A percentile compares a stretch with the other conserved stretches of the same genome.
Conservation (phyloP, 2,329 filamentous ascomycete species). For the Phaeosphaeriaceae sp. region DNA sequence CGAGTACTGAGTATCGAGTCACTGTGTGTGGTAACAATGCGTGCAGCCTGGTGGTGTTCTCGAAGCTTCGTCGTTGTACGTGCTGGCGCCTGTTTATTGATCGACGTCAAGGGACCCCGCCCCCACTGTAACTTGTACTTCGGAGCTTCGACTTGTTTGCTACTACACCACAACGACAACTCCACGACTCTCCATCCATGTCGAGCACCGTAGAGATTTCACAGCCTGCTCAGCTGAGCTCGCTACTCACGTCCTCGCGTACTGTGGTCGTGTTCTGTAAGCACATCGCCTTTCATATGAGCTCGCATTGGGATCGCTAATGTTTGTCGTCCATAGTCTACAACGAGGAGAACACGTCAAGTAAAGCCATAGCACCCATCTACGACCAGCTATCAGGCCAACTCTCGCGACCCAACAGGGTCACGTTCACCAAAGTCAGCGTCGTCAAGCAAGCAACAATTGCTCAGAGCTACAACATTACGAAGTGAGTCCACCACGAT, state of each 20-base stretch:
- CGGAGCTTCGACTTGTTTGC: slow-evolving; percentile 13
- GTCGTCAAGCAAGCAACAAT: slow-evolving; percentile 78
- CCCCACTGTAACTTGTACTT: slow-evolving; percentile 15
- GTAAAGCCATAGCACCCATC: slow-evolving; percentile 81
- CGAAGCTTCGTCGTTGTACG: slow-evolving; percentile 30
- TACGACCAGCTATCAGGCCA: slow-evolving; percentile 78
- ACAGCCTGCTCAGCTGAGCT: slow-evolving; percentile 50
- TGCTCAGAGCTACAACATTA: slow-evolving; percentile 74
- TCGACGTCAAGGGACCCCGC: slow-evolving; percentile 20
- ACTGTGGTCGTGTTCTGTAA: slow-evolving; percentile 90
- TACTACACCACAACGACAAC: slow-evolving; percentile 24
- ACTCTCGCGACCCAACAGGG: slow-evolving; percentile 72
- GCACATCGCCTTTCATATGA: slow-evolving; percentile 47
- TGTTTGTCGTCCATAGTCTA: slow-evolving; percentile 67
- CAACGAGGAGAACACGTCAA: slow-evolving; percentile 85
- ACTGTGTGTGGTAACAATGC: background rate
- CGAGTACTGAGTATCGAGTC: background rate
- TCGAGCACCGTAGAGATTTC: slow-evolving; percentile 53
- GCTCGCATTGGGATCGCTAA: slow-evolving; percentile 31
- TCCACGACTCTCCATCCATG: slow-evolving; percentile 44
- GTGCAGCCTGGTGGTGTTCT: slow-evolving; percentile 20
- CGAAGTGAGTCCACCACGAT: slow-evolving; percentile 57
- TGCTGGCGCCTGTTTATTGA: slow-evolving; percentile 23
- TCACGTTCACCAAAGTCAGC: slow-evolving; percentile 89
- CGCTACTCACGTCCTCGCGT: slow-evolving; percentile 74